Evolutionary conservation across 176 grass and related monocot species (phyloP).

Genomic region (Raddia guianensis): DNA sequence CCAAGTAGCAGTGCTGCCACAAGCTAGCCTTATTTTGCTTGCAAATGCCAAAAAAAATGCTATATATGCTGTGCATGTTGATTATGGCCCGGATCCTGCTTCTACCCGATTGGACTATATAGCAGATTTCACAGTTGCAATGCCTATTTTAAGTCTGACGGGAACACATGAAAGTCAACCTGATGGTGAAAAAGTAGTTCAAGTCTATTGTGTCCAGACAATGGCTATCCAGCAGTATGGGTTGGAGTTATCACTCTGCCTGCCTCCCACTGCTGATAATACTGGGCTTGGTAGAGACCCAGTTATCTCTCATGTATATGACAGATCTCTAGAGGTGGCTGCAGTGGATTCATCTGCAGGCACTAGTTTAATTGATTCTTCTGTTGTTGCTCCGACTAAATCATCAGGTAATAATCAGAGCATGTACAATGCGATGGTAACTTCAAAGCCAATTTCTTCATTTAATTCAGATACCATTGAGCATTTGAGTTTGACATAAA

Average conservation of each 20-base stretch:
- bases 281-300: constrained; percentile 54
- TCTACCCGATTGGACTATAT: constrained; percentile 87
- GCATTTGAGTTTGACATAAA: constrained; percentile 34
- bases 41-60: constrained; percentile 98
- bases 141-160: constrained; percentile 94
- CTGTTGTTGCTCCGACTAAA: constrained; percentile 39
- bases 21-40: constrained; percentile 90
- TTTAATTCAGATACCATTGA: constrained; percentile 33
- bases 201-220: constrained; percentile 96
- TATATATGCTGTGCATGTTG: constrained; percentile 95
- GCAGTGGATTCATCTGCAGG: constrained; percentile 37
- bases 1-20: constrained; percentile 85
- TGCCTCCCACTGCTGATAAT: constrained; percentile 62
- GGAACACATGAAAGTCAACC: constrained; percentile 60
- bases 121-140: constrained; percentile 94
- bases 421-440: constrained; percentile 40
- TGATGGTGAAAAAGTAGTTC: constrained; percentile 76
- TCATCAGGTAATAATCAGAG: constrained; percentile 32
- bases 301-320: constrained; percentile 50
- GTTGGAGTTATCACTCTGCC: constrained; percentile 80
- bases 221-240: constrained; percentile 97
- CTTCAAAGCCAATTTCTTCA: constrained; percentile 23
- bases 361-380: constrained; percentile 23
- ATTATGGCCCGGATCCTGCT: constrained; percentile 67
- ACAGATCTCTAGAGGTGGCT: constrained; percentile 43